phyloP scores from a whole-genome alignment of 805 yeast genomes.

The Nakazawaea populi region DNA sequence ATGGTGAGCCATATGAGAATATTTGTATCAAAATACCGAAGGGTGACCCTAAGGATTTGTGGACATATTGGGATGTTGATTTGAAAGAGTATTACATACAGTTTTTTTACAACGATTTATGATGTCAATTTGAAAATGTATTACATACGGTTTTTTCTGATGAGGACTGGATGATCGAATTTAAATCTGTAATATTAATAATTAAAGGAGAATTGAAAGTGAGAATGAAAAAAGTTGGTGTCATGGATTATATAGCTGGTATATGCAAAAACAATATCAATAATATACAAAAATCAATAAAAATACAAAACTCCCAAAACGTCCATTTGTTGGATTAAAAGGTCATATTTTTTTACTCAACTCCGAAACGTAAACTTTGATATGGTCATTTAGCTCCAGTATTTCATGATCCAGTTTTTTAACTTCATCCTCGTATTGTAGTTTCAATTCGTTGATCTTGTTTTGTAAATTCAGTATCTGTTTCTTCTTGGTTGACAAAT shows the following conservation, averaged over 20 bases:
- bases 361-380: slow-evolving; percentile 46
- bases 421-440: slow-evolving; percentile 45
- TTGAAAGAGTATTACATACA: slow-evolving; percentile 66
- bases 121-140: neutral
- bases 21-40: slow-evolving; percentile 71
- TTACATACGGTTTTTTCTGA: no score
- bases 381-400: slow-evolving; percentile 47
- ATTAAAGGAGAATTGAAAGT: neutral
- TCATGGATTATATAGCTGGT: no score
- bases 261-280: slow-evolving; percentile 1
- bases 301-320: no score
- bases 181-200: neutral
- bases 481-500: slow-evolving; percentile 40
- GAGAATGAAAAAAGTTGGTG: no score
- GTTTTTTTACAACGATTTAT: slow-evolving; percentile 40
- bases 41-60: slow-evolving; percentile 46
- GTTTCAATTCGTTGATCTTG: slow-evolving; percentile 31
- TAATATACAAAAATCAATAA: no score
- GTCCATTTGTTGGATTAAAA: neutral
- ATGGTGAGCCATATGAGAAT: slow-evolving; percentile 90
- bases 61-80: slow-evolving; percentile 75
- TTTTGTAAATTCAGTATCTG: slow-evolving; percentile 39
- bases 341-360: slow-evolving; percentile 32
- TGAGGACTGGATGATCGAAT: neutral
- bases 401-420: slow-evolving; percentile 48